Percentiles rank a stretch among this genome's conserved stretches.
Conservation (phyloP, 139 green algal species). For the Astrephomene gubernaculifera region DNA sequence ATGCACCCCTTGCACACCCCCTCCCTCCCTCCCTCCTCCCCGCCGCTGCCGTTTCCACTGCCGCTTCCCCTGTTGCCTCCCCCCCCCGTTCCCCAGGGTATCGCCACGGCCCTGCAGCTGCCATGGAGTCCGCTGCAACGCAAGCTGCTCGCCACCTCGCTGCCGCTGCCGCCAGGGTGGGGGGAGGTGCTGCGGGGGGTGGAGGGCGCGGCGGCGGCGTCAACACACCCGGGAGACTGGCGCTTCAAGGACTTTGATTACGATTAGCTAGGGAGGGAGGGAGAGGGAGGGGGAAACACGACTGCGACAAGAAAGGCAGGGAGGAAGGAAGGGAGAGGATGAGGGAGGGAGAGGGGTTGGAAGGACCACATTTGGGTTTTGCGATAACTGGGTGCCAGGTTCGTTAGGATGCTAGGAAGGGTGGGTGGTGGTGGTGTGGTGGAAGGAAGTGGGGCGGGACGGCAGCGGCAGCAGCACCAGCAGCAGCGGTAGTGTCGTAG, state of each 20-base stretch:
- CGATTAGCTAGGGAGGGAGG: no score
- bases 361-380: no score
- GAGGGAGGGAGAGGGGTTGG: no score
- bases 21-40: background rate
- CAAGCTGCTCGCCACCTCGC: slow-evolving; percentile 46
- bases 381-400: no score
- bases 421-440: no score
- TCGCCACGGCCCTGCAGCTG: slow-evolving; percentile 21
- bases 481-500: no score
- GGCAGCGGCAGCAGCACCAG: no score
- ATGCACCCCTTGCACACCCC: background rate
- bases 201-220: slow-evolving; percentile 57
- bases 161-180: slow-evolving; percentile 49
- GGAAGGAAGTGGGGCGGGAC: no score
- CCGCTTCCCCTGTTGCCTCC: background rate
- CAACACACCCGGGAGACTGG: slow-evolving; percentile 66
- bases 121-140: slow-evolving; percentile 2
- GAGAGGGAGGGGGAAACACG: no score
- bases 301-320: no score
- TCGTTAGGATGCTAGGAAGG: no score
- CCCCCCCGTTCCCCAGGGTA: background rate
- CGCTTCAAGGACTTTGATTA: slow-evolving; percentile 64
- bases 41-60: background rate
- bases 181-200: slow-evolving; percentile 51
- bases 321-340: no score